phyloP scores from a whole-genome alignment of 169 alveolate genomes.

The Theileria annulata region DNA sequence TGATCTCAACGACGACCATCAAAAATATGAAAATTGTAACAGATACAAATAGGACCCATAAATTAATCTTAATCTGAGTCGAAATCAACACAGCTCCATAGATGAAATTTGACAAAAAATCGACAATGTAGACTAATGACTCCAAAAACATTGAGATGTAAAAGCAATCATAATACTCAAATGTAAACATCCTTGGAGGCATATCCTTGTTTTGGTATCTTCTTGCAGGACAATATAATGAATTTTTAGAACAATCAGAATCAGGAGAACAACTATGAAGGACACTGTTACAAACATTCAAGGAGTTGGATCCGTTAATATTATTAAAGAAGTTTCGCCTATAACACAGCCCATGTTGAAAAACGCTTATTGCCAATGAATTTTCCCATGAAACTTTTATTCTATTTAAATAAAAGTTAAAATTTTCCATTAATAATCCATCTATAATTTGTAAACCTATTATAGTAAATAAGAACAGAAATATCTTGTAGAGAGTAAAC shows the following conservation, averaged over 20 bases:
- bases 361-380: conserved; percentile 3
- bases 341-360: not conserved
- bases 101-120: conserved; percentile 9
- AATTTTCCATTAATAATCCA: not conserved
- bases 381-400: not conserved
- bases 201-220: conserved; percentile 42
- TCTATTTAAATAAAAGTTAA: not conserved
- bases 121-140: conserved; percentile 3
- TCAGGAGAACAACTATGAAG: conserved; percentile 8
- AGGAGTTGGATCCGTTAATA: not conserved
- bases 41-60: not conserved
- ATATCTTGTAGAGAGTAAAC: not conserved
- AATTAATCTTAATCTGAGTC: not conserved
- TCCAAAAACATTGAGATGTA: conserved; percentile 7
- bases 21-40: not conserved
- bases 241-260: conserved; percentile 21
- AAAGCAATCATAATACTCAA: conserved; percentile 25
- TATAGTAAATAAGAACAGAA: not conserved
- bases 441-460: not conserved
- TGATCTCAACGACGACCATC: conserved; percentile 26
- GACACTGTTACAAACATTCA: conserved; percentile 10
- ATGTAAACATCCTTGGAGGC: conserved; percentile 31
- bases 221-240: conserved; percentile 46
- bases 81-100: not conserved
- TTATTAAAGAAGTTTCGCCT: not conserved